Evolutionary conservation across 495 filamentous ascomycete species (phyloP), one percentile per base, ranked within the genome.

Genomic region (Tuber microsphaerosporum): DNA sequence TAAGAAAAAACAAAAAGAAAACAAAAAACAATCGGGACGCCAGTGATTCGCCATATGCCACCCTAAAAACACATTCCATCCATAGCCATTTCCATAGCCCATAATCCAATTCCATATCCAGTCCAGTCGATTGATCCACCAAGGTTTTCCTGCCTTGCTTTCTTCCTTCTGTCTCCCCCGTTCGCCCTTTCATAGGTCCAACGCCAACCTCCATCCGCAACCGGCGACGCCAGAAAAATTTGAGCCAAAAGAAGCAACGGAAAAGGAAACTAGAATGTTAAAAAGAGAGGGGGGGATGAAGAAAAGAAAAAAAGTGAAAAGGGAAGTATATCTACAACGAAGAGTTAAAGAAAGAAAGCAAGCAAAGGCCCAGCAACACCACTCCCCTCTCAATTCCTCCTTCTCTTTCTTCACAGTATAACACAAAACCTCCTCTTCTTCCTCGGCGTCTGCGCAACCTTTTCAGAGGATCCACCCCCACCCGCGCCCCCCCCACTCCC

Each of bases 401-500:
- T 43, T 34, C 31, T 31, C 45, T 42, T 44, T 22, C 71, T 61
- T 71, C 80, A 80, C 75, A 80, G 75, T 42, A 80, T 81, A 44
- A 80, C 77, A 61, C 79, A 80, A 45, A 81, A 80, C 26, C 79
- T 72, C 22, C 73, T 74, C 41, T 80, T 80, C 69, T 74, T 80
- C n/a, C 78, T 78, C 26, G 69, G 56, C 12, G 74, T 79, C 46
- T 78, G 76, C 12, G 41, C 61, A 26, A 72, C 48, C 56, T 79
- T 79, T 73, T 79, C 77, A 17, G 51, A 80, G 37, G 56, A 79
- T 42, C 69, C 74, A 71, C 73, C 73, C 51, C 69, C 80, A 43
- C 68, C 34, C 26, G 56, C 72, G 4, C 56, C 56, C 12, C 26
- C 56, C 46, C 71, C 77, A 12, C 71, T 75, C 69, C 76, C 76